phyloP scores from a whole-genome alignment of 768 basidiomycete genomes.

The Lactarius trivialis region DNA sequence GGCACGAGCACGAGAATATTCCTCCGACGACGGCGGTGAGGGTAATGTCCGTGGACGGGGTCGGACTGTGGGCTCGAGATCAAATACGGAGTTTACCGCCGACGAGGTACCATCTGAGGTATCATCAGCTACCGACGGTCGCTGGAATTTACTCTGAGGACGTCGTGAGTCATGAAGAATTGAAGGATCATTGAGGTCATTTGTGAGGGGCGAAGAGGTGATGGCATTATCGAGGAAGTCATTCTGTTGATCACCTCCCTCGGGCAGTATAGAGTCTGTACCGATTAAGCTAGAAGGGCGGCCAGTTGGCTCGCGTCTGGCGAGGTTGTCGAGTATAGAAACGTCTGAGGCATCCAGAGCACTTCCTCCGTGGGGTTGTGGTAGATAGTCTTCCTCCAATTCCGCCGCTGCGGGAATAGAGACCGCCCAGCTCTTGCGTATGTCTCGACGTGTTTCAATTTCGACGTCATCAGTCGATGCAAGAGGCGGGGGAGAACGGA shows the following conservation, averaged over 20 bases:
- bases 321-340: neutral
- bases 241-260: neutral
- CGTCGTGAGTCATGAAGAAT: neutral
- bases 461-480: conserved; percentile 5
- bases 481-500: neutral
- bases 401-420: neutral
- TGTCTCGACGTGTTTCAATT: conserved; percentile 6
- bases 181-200: neutral
- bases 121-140: neutral
- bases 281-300: neutral
- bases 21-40: conserved; percentile 31
- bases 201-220: neutral
- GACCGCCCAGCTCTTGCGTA: conserved; percentile 2
- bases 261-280: neutral
- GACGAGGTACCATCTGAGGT: neutral
- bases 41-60: conserved; percentile 17
- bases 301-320: neutral
- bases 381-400: conserved; percentile 1
- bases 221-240: neutral
- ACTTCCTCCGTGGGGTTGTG: neutral
- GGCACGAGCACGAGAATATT: conserved; percentile 37
- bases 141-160: neutral
- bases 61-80: neutral
- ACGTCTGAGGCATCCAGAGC: neutral
- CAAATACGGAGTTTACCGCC: conserved; percentile 3